Evolutionary conservation across 805 yeast genomes (phyloP), one percentile per base, ranked within the genome.

Genomic region (Phaffomyces antillensis): DNA sequence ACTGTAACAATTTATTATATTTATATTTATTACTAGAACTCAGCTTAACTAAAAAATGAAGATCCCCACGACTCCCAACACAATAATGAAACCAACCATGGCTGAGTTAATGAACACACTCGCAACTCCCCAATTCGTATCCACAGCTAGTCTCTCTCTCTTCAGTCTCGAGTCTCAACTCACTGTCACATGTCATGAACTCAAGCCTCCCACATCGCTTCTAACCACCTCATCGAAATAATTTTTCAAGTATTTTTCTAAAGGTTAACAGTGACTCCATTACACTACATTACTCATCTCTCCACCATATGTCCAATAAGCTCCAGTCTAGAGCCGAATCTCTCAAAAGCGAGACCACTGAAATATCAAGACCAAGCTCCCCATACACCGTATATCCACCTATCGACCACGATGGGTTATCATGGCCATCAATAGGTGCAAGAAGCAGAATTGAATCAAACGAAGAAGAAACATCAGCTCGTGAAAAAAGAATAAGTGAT

Each of bases 361-460:
- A 61, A 46, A 82, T 76, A 53, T 81, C 88, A 4, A 72, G 89
- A 56, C 86, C 88, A 2, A 89, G 90, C 0, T 79, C 89, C 5
- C 95, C 96, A 18, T 84, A 81, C 61, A 85, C 95, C 2, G 63
- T 84, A 43, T 81, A 79, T 51, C 90, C 96, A 0, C 93, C 96
- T 17, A 83, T 89, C 31, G 96, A 88, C 58, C 79, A 75, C 37
- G 96, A 87, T 64, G 96, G 96, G 0, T 74, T 91, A 39, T 87
- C 96, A 37, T 91, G 96, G 96, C 98, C 97, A 16, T 80, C 90
- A 16, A 56, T 72, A 4, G 98, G 98, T 9, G 91, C 99, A 7
- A 70, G 95, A 45, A 64, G 62, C 26, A 72, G 98, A 44, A 74
- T 87, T 15, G 88, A 82, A 47, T 85, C 86, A 48, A 69, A 79